Base-by-base conservation (phyloP, 2,329 filamentous ascomycete species). In the Sporothrix pseudoabietina region DNA sequence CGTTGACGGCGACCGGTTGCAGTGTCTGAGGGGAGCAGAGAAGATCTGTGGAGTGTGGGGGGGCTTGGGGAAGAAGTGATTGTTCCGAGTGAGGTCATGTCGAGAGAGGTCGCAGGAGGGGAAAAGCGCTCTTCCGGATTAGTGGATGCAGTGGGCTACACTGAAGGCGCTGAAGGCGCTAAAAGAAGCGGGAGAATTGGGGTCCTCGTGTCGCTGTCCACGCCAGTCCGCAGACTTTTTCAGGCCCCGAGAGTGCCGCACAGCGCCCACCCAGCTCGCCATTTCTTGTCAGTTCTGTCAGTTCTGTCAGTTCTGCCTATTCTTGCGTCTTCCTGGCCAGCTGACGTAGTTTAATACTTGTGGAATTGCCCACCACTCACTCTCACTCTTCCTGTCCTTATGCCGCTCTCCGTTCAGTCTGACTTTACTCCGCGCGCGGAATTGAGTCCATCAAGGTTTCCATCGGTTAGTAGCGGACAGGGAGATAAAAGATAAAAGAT, bases 391-490 rank as follows among this genome's bases (percentile, higher is more conserved):
- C 26, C 26, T 35, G 35, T 8, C 44, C 26, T 26, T 26, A 26
- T 14, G 14, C 19, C 4, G 30, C 41, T 44, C 35, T 41, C 16
- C 26, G 7, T 26, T 57, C 54, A 5, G 26, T 32, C 57, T 61
- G 22, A 7, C 19, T 26, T 26, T 26, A 16, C 22, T 66, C 63
- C 63, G 44, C 63, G 14, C 44, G 49, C 71, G 71, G 61, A 72
- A 68, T 57, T 72, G 61, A 19, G 39, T 41, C 35, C 39, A 14
- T 54, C 1, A 16, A 69, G 71, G 71, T 54, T 72, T 65, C n/a
- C 41, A 30, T 59, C 71, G 71, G 71, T 54, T 72, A 72, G 65
- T 30, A 44, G 71, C 71, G 71, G 71, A 12, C n/a, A 26, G 57
- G 39, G 47, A 32, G 30, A 8, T 14, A 32, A 14, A 30, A 54